Base-by-base conservation (phyloP, 768 basidiomycete species). In the Pulveroboletus sp. region DNA sequence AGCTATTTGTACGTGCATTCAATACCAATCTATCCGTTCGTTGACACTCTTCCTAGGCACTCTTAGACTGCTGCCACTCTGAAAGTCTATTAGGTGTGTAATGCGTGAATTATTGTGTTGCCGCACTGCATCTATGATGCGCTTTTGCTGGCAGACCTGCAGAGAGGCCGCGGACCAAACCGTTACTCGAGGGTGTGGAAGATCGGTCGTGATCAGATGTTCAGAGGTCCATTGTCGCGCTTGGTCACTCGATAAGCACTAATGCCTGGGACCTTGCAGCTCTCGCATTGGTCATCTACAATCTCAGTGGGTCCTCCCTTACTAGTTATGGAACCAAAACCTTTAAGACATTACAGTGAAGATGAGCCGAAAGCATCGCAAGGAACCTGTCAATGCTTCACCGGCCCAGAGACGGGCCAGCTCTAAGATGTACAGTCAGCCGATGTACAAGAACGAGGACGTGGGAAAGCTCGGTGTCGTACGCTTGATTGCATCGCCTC, bases 61-160 rank as follows among this genome's bases (percentile, higher is more conserved):
- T 66, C 18, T 56, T 68, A 2, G 66, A 66, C n/a, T 66, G 64
- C 7, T 68, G 66, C 15, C 65, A 68, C 14, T 68, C 65, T 0
- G 65, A 68, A 15, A 56, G 39, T 7, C 33, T 66, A 2, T 41
- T 66, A 26, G 59, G 65, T 68, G 42, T 42, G 47, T 53, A 6
- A 35, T 31, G 8, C 15, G 15, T 8, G 15, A 17, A 47, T 35
- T 9, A 14, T 0, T 6, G 35, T 10, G 2, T 41, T n/a, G n/a
- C 6, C 15, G 7, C 28, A 11, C 10, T 11, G 15, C 4, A 35
- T 32, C 11, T 14, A 5, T 44, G 26, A 40, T 24, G 5, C 21
- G 27, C 8, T 13, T 31, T 31, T 32, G 26, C 18, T n/a, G 8
- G 11, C 13, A 66, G 64, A 65, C 43, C 43, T 67, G 44, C 52